These are phyloP conservation scores for Pistacia vera DNA, from an alignment of 345 rosid species.

Conservation along the genomic window DNA sequence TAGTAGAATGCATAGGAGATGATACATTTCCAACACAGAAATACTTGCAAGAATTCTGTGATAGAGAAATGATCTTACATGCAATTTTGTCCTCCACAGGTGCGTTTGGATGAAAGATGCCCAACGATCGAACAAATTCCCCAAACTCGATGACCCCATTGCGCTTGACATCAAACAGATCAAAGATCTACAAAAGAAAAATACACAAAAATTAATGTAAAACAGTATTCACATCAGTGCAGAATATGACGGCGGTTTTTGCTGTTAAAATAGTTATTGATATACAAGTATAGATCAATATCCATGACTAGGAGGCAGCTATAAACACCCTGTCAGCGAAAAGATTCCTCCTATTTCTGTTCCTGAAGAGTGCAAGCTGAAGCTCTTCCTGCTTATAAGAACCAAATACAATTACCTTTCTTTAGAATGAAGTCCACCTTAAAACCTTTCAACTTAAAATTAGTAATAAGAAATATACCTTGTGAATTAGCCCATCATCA, in stretches of 20 bases:
- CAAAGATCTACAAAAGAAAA: conserved; percentile 56
- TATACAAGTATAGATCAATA: neutral
- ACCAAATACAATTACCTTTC: neutral
- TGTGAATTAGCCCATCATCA: conserved; percentile 87
- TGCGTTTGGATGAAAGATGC: conserved; percentile 83
- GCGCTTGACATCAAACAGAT: conserved; percentile 82
- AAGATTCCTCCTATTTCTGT: conserved; percentile 68
- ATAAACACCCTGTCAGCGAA: conserved; percentile 83
- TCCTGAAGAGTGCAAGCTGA: conserved; percentile 90
- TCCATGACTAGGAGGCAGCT: neutral
- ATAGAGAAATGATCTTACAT: conserved; percentile 45
- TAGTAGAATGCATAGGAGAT: too few relatives aligned
- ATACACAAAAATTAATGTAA: conserved; percentile 4
- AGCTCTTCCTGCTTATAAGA: conserved; percentile 71
- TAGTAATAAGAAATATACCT: conserved; percentile 44
- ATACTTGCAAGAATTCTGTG: neutral
- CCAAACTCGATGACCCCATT: conserved; percentile 94
- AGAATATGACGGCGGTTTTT: neutral
- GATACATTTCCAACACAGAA: neutral
- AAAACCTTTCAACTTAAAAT: neutral
- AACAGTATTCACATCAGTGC: neutral
- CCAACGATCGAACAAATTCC: conserved; percentile 86
- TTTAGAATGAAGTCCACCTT: too few relatives aligned
- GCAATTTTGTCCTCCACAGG: conserved; percentile 64
- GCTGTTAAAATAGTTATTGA: neutral